Evolutionary conservation across 768 basidiomycete genomes (phyloP).

Genomic region (Coprinopsis strossmayeri): DNA sequence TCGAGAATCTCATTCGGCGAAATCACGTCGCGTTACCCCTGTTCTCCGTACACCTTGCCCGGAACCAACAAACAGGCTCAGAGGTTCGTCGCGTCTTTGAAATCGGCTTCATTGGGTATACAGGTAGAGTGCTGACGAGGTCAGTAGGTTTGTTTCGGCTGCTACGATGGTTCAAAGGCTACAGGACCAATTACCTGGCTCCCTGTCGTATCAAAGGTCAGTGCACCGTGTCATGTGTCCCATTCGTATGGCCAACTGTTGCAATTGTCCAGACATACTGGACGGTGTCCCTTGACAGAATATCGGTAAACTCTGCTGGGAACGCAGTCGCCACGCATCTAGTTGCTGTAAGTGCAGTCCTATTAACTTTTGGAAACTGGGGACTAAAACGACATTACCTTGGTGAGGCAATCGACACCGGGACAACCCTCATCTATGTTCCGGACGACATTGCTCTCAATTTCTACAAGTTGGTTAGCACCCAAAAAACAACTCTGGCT

Average conservation of each 20-base stretch:
- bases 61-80: slow-evolving; percentile 29
- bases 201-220: slow-evolving; percentile 30
- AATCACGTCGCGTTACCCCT: slow-evolving; percentile 35
- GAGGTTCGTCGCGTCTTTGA: no score
- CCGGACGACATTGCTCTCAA: slow-evolving; percentile 33
- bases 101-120: no score
- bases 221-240: background rate
- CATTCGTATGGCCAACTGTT: background rate
- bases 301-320: slow-evolving; percentile 24
- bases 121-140: background rate
- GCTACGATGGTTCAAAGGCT: slow-evolving; percentile 28
- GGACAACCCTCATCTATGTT: slow-evolving; percentile 60
- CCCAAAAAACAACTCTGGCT: background rate
- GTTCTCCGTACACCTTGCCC: slow-evolving; percentile 55
- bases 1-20: slow-evolving; percentile 51
- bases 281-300: slow-evolving; percentile 43
- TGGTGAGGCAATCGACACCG: slow-evolving; percentile 58
- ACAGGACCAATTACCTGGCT: slow-evolving; percentile 25
- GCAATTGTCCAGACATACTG: slow-evolving; percentile 45
- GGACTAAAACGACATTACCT: background rate
- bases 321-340: slow-evolving; percentile 17
- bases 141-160: slow-evolving; percentile 28
- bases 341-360: slow-evolving; percentile 28
- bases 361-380: slow-evolving; percentile 1
- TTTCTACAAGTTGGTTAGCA: slow-evolving; percentile 40